Evolutionary conservation across 352 stramenopile genomes (phyloP).

Genomic region (Vaucheria bursata): DNA sequence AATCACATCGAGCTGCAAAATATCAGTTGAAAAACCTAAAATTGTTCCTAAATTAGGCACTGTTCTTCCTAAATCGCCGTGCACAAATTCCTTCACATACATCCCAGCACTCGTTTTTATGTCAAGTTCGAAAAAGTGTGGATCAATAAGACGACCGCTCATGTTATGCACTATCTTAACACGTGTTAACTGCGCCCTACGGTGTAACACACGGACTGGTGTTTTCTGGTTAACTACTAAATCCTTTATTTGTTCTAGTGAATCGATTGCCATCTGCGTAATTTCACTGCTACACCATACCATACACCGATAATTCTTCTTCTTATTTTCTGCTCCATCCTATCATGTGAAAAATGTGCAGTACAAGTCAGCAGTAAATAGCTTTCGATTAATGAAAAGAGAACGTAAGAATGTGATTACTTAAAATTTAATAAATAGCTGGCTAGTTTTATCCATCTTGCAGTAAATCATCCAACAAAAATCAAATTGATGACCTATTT

Average conservation of each 20-base stretch:
- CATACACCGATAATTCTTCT: conserved; percentile 55
- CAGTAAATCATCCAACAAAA: too few species aligned
- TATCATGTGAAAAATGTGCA: too few species aligned
- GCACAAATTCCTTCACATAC: conserved; percentile 99
- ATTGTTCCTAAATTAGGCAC: conserved; percentile 81
- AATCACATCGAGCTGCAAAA: conserved; percentile 93
- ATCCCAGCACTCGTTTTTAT: conserved; percentile 84
- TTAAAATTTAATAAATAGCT: too few species aligned
- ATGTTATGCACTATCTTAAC: conserved; percentile 71
- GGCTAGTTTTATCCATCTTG: too few species aligned
- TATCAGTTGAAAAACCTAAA: conserved; percentile 72
- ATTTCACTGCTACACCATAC: conserved; percentile 49
- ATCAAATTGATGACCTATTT: too few species aligned
- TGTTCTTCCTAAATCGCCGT: conserved; percentile 94
- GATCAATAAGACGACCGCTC: conserved; percentile 76
- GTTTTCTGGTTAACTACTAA: conserved; percentile 87
- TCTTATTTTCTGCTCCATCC: conserved; percentile 52
- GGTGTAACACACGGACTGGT: conserved; percentile 92
- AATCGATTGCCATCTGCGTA: conserved; percentile 2
- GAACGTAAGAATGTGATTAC: too few species aligned
- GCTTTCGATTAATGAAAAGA: too few species aligned
- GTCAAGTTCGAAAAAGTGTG: conserved; percentile 89
- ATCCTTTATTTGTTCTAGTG: conserved; percentile 50
- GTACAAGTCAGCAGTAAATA: too few species aligned
- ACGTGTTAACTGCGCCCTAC: conserved; percentile 81